Evolutionary conservation across 2,329 filamentous ascomycete species (phyloP).

Genomic region (Sarocladiaceae sp.): DNA sequence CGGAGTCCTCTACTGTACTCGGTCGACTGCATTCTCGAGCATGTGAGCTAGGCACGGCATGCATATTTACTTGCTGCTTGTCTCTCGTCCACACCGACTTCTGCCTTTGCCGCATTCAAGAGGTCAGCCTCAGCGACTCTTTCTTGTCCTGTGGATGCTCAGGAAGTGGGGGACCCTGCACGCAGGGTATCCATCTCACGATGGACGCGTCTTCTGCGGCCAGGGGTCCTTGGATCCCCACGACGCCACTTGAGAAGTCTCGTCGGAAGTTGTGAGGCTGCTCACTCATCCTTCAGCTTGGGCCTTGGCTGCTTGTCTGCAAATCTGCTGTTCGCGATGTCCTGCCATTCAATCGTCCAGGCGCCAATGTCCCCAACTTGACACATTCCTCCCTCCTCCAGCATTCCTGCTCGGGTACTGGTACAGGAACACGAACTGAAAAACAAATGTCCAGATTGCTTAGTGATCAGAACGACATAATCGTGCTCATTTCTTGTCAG

Average conservation of each 20-base stretch:
- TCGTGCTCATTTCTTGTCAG: constrained; percentile 2
- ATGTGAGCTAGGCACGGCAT: background rate
- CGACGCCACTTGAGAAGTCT: background rate
- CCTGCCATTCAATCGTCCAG: background rate
- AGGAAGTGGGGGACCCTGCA: background rate
- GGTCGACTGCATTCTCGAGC: background rate
- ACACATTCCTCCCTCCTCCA: background rate
- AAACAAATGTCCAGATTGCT: background rate
- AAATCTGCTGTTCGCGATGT: background rate
- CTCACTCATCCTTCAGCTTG: background rate
- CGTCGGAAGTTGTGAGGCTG: background rate
- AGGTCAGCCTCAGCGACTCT: background rate
- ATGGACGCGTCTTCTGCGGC: constrained; percentile 3
- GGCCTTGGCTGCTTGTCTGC: background rate
- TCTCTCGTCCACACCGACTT: background rate
- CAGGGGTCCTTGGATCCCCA: background rate
- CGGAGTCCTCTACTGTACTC: too few species aligned
- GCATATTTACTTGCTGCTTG: background rate
- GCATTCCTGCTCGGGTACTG: background rate
- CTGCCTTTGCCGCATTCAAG: background rate
- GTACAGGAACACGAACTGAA: too few species aligned
- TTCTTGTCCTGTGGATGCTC: background rate
- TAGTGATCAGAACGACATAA: background rate
- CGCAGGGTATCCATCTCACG: constrained; percentile 2
- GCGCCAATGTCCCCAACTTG: background rate